Evolutionary conservation across 176 grass and related monocot genomes (phyloP).

Genomic region (Carex scoparia): DNA sequence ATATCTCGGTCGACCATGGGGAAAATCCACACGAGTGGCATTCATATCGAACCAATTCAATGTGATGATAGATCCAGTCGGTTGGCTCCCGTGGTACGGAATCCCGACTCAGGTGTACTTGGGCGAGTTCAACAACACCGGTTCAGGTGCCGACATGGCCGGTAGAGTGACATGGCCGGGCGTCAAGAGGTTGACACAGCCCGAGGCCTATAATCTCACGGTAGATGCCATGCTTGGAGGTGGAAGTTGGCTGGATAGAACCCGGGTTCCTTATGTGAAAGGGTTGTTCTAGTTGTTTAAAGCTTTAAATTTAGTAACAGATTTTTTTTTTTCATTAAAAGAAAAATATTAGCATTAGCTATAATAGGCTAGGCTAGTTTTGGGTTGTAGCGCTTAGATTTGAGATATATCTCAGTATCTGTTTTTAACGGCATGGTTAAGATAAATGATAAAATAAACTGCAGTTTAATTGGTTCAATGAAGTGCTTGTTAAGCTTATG

Average conservation of each 20-base stretch:
- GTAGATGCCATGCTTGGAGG: background rate
- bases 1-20: slow-evolving; percentile 71
- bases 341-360: background rate
- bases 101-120: slow-evolving; percentile 3
- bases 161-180: background rate
- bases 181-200: background rate
- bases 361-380: background rate
- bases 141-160: slow-evolving; percentile 2
- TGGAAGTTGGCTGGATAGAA: slow-evolving; percentile 2
- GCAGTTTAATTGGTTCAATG: background rate
- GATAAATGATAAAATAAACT: background rate
- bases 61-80: slow-evolving; percentile 37
- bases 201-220: background rate
- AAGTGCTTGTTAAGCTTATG: no score
- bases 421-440: background rate
- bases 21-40: slow-evolving; percentile 39
- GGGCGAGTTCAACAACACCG: slow-evolving; percentile 10
- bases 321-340: background rate
- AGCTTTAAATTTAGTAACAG: background rate
- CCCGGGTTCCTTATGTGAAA: background rate
- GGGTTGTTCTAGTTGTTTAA: background rate
- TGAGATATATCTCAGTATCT: background rate
- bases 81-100: slow-evolving; percentile 58
- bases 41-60: slow-evolving; percentile 57
- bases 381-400: background rate